A percentile compares a stretch with the other conserved stretches of the same genome.
phyloP scores from a whole-genome alignment of 371 early-diverging fungal genomes.

The Mortierella sp. region DNA sequence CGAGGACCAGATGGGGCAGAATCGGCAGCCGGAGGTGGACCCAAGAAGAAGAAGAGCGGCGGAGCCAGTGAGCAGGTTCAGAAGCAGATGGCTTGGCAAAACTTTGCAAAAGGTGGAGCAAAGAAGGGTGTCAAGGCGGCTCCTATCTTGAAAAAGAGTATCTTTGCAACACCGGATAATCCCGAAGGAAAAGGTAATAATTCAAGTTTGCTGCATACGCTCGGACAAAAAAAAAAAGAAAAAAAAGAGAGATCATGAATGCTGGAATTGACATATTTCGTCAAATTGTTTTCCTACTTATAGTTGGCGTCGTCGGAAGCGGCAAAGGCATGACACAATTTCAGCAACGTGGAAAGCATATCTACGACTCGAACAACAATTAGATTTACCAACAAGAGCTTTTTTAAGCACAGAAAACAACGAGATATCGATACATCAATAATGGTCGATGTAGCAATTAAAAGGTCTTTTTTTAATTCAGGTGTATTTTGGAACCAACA shows the following conservation, averaged over 20 bases:
- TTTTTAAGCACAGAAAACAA: too few relatives aligned
- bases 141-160: slow-evolving; percentile 67
- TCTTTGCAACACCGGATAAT: slow-evolving; percentile 78
- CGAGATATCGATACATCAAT: too few relatives aligned
- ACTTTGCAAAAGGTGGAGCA: slow-evolving; percentile 73
- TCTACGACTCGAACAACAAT: slow-evolving; percentile 49
- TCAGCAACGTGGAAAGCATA: slow-evolving; percentile 76
- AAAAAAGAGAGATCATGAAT: too few relatives aligned
- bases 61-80: slow-evolving; percentile 68
- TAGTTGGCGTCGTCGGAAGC: slow-evolving; percentile 80
- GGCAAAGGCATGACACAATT: slow-evolving; percentile 79
- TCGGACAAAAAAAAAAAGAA: neutral
- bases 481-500: neutral
- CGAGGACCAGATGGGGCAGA: slow-evolving; percentile 29
- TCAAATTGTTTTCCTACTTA: neutral
- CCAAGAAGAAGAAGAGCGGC: slow-evolving; percentile 61
- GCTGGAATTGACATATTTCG: neutral
- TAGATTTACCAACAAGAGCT: neutral
- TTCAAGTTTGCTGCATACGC: neutral
- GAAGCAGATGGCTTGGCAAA: slow-evolving; percentile 86
- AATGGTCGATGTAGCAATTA: neutral
- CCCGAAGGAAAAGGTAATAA: slow-evolving; percentile 74
- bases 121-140: slow-evolving; percentile 59
- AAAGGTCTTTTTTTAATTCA: neutral
- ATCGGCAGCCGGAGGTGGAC: slow-evolving; percentile 32